phyloP scores from a whole-genome alignment of 768 basidiomycete genomes.

The Crassisporium funariophilum region DNA sequence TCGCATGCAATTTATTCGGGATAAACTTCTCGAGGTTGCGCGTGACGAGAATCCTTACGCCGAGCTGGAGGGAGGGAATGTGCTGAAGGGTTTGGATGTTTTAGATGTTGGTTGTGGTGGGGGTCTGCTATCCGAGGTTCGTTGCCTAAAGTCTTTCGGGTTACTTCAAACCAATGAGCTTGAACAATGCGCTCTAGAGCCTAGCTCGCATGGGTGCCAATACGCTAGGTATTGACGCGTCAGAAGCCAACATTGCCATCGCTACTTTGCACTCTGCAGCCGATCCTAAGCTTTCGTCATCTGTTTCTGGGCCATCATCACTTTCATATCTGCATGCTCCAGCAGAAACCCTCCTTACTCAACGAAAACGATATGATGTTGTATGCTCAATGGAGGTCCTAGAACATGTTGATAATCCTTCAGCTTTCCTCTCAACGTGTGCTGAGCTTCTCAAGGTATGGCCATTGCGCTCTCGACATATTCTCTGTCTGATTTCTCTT shows the following conservation, averaged over 20 bases:
- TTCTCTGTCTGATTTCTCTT: background rate
- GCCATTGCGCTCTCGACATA: background rate
- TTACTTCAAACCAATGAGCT: constrained; percentile 4
- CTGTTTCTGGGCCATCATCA: constrained; percentile 24
- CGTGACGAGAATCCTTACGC: constrained; percentile 52
- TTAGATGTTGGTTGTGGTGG: constrained; percentile 97
- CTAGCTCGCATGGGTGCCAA: constrained; percentile 84
- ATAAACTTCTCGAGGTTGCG: constrained; percentile 69
- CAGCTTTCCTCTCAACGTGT: constrained; percentile 78
- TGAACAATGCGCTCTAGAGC: constrained; percentile 49
- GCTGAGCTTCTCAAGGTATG: constrained; percentile 85
- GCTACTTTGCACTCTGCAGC: constrained; percentile 79
- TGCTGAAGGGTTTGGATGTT: constrained; percentile 67
- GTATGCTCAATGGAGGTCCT: constrained; percentile 98
- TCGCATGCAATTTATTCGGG: constrained; percentile 78
- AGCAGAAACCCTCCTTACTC: constrained; percentile 72
- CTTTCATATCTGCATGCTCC: constrained; percentile 73
- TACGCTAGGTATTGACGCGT: constrained; percentile 93
- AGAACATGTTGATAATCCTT: constrained; percentile 95
- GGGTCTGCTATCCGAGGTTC: constrained; percentile 87
- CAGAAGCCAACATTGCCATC: constrained; percentile 81
- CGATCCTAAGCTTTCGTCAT: constrained; percentile 62
- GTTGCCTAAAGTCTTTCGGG: constrained; percentile 18
- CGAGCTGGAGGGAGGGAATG: constrained; percentile 31
- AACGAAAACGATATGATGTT: constrained; percentile 76